These are phyloP conservation scores for Pichia scutulata DNA, from an alignment of 805 yeast genomes.

Conservation along the genomic window DNA sequence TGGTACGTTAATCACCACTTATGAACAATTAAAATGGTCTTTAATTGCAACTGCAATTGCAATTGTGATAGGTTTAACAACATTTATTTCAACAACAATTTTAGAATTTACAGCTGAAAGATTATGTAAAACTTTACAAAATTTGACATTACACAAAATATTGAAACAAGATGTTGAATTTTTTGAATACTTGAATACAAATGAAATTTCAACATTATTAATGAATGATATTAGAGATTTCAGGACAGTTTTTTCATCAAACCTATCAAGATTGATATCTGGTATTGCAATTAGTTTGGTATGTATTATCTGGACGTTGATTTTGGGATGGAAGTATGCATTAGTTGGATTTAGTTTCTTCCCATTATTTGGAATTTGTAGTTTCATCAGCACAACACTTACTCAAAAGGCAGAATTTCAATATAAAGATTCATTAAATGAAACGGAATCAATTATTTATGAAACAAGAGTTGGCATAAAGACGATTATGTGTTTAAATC, in stretches of 20 bases:
- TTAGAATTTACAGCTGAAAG: constrained; percentile 56
- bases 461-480: constrained; percentile 53
- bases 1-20: constrained; percentile 20
- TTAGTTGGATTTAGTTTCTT: constrained; percentile 73
- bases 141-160: constrained; percentile 39
- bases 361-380: constrained; percentile 51
- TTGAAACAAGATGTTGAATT: constrained; percentile 46
- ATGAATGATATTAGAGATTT: constrained; percentile 80
- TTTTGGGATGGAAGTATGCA: constrained; percentile 79
- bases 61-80: constrained; percentile 48
- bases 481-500: constrained; percentile 52
- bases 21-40: constrained; percentile 55
- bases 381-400: constrained; percentile 20
- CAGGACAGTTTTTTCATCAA: constrained; percentile 55
- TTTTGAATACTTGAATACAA: constrained; percentile 39
- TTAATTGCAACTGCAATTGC: constrained; percentile 56
- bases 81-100: constrained; percentile 42
- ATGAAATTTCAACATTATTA: constrained; percentile 56
- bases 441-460: constrained; percentile 41
- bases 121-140: constrained; percentile 55
- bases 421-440: constrained; percentile 51
- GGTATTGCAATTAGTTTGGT: constrained; percentile 45
- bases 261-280: constrained; percentile 46
- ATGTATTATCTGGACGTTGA: constrained; percentile 74
- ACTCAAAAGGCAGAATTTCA: constrained; percentile 44